Conservation (phyloP, 106 monocot genomes). For the Posidonia australis region DNA sequence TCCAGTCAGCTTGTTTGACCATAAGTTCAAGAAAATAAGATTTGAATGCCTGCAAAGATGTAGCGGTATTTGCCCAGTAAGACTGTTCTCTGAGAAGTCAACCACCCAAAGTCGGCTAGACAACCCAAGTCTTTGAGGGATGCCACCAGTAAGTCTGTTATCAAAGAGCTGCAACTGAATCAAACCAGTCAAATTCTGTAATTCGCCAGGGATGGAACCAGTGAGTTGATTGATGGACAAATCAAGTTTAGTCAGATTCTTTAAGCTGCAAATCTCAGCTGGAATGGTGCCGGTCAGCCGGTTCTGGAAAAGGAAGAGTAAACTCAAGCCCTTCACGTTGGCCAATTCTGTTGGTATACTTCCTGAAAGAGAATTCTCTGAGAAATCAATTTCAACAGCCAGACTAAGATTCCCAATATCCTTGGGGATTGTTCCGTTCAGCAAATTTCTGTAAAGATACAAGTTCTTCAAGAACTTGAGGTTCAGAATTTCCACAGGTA, state of each 20-base stretch:
- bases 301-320: constrained; percentile 85
- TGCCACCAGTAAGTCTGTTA: constrained; percentile 66
- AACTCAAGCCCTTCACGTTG: constrained; percentile 38
- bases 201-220: constrained; percentile 59
- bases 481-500: constrained; percentile 60
- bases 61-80: constrained; percentile 64
- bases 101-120: constrained; percentile 84
- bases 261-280: constrained; percentile 35
- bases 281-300: constrained; percentile 62
- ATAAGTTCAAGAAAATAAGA: constrained; percentile 62
- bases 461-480: constrained; percentile 38
- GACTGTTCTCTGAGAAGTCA: constrained; percentile 78
- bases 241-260: constrained; percentile 79
- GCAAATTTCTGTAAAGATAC: constrained; percentile 79
- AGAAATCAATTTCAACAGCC: constrained; percentile 82
- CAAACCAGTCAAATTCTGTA: constrained; percentile 58
- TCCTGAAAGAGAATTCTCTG: constrained; percentile 76
- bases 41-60: constrained; percentile 71
- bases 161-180: constrained; percentile 75
- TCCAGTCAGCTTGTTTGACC: constrained; percentile 64
- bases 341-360: constrained; percentile 58
- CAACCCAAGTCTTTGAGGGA: constrained; percentile 56
- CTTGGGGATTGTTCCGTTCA: constrained; percentile 79
- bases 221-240: constrained; percentile 71
- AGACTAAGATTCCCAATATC: constrained; percentile 59